These are phyloP conservation scores for Candida yuanshanica DNA, from an alignment of 805 yeast genomes.

Conservation along the genomic window DNA sequence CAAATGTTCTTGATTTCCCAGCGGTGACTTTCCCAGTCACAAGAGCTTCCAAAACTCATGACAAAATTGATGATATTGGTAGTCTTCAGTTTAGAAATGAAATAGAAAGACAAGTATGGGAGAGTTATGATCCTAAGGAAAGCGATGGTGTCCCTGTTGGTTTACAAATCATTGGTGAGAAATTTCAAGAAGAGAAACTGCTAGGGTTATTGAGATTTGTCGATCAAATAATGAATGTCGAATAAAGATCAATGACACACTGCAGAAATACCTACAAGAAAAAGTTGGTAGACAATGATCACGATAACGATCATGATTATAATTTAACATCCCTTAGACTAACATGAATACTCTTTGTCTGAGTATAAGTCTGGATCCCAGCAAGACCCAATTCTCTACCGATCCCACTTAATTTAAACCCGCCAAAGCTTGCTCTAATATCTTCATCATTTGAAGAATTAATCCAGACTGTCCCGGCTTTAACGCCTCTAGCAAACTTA, in stretches of 20 bases:
- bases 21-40: conserved; percentile 51
- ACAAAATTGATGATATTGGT: conserved; percentile 6
- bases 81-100: conserved; percentile 2
- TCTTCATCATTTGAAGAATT: conserved; percentile 65
- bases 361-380: conserved; percentile 66
- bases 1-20: conserved; percentile 51
- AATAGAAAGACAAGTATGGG: conserved; percentile 4
- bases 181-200: conserved; percentile 18
- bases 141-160: conserved; percentile 14
- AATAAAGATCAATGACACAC: too few relatives aligned
- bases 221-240: too few relatives aligned
- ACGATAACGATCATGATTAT: too few relatives aligned
- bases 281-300: too few relatives aligned
- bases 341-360: conserved; percentile 70
- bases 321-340: too few relatives aligned
- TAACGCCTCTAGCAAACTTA: conserved; percentile 49
- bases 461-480: conserved; percentile 67
- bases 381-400: conserved; percentile 79
- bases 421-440: conserved; percentile 71
- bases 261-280: too few relatives aligned
- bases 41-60: conserved; percentile 44
- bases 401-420: conserved; percentile 71
- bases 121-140: conserved; percentile 5
- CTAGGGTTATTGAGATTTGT: conserved; percentile 1
- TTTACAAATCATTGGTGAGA: conserved; percentile 19